phyloP scores from a whole-genome alignment of 1,139 yeast species.

The Suhomyces atakaporum region DNA sequence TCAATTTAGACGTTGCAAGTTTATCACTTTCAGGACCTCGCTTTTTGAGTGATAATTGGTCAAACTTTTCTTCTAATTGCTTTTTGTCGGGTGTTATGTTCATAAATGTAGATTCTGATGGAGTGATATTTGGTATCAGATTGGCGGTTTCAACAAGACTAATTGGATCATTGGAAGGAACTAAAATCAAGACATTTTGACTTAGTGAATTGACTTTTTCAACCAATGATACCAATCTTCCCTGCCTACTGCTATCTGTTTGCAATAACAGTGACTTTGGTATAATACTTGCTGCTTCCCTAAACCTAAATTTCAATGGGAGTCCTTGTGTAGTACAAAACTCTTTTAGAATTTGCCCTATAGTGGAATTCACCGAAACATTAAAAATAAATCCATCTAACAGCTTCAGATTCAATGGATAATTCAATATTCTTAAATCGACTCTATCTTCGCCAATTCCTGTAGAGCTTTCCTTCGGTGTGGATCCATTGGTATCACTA shows the following conservation, averaged over 20 bases:
- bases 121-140: constrained; percentile 27
- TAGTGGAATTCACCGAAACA: constrained; percentile 20
- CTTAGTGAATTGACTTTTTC: constrained; percentile 26
- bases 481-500: no score
- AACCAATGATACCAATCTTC: constrained; percentile 2
- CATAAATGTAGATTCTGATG: constrained; percentile 29
- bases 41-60: constrained; percentile 12
- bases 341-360: constrained; percentile 35
- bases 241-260: background rate
- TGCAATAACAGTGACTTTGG: background rate
- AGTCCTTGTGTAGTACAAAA: constrained; percentile 35
- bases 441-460: constrained; percentile 1
- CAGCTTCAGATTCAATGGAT: constrained; percentile 5
- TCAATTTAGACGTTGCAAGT: background rate
- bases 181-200: constrained; percentile 19
- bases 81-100: constrained; percentile 31
- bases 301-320: constrained; percentile 22
- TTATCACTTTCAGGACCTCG: background rate
- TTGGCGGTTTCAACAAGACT: constrained; percentile 4
- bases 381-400: constrained; percentile 8
- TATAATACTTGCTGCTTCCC: constrained; percentile 7
- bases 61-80: constrained; percentile 26
- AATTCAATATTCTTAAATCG: constrained; percentile 7
- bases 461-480: no score
- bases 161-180: constrained; percentile 7